phyloP scores from a whole-genome alignment of 2,329 filamentous ascomycete species.

The Knufia fluminis region DNA sequence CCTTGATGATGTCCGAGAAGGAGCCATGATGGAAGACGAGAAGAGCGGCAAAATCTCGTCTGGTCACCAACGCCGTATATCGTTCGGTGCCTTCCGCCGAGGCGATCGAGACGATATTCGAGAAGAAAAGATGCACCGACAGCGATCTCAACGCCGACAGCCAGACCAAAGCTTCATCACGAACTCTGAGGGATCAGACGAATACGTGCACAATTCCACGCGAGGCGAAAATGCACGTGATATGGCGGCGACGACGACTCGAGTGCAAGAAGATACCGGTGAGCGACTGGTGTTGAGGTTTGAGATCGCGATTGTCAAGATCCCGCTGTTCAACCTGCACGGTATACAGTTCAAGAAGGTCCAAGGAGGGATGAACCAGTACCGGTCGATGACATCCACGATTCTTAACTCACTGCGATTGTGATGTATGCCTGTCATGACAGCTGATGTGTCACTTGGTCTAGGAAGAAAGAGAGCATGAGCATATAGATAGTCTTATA shows the following conservation, averaged over 20 bases:
- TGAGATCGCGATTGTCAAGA: constrained; percentile 96
- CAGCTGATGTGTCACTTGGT: too few relatives aligned
- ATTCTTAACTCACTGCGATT: constrained; percentile 80
- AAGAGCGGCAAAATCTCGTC: constrained; percentile 38
- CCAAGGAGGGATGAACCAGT: constrained; percentile 93
- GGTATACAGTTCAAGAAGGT: constrained; percentile 98
- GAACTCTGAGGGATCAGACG: constrained; percentile 77
- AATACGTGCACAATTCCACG: constrained; percentile 49
- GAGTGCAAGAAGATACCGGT: constrained; percentile 82
- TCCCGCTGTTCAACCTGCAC: constrained; percentile 82
- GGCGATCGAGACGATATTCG: constrained; percentile 64
- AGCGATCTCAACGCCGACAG: constrained; percentile 39
- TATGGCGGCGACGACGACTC: constrained; percentile 80
- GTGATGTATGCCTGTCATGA: constrained; percentile 33
- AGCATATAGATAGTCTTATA: background rate
- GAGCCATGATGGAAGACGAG: constrained; percentile 30
- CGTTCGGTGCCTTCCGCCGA: constrained; percentile 58
- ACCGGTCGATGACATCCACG: constrained; percentile 95
- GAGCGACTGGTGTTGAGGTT: constrained; percentile 78
- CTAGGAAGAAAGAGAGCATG: too few relatives aligned
- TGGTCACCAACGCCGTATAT: constrained; percentile 68
- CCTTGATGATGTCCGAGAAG: constrained; percentile 61
- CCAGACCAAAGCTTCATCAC: constrained; percentile 65
- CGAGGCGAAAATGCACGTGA: constrained; percentile 47
- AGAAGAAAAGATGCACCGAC: constrained; percentile 43